These are phyloP conservation scores for Ilyonectria mors-panacis DNA, from an alignment of 2,329 filamentous ascomycete species.

Conservation along the genomic window DNA sequence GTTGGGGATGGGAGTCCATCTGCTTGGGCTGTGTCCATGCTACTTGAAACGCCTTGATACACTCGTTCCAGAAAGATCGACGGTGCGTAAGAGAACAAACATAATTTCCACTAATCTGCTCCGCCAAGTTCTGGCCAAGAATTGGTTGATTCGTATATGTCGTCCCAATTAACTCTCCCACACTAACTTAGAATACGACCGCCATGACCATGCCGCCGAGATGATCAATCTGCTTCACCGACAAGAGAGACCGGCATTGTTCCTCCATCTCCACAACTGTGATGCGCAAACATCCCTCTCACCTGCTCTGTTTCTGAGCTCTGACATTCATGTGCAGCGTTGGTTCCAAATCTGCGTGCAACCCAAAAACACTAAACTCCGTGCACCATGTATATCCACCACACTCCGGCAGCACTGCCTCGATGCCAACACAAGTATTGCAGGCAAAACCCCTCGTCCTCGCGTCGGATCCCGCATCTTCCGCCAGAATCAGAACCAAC, in stretches of 20 bases:
- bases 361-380: conserved; percentile 2
- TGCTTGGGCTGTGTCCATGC: not conserved
- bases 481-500: not conserved
- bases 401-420: conserved; percentile 24
- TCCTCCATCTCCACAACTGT: not conserved
- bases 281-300: conserved; percentile 1
- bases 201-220: not conserved
- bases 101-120: not conserved
- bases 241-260: not conserved
- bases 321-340: not conserved
- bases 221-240: not conserved
- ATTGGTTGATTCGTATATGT: not conserved
- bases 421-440: conserved; percentile 8
- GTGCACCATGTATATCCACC: conserved; percentile 16
- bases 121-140: not conserved
- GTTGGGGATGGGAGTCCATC: not conserved
- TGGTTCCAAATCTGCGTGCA: not conserved
- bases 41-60: not conserved
- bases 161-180: not conserved
- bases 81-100: no score
- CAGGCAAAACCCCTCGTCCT: conserved; percentile 15
- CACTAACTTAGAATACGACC: not conserved
- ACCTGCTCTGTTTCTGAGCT: not conserved
- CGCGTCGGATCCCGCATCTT: conserved; percentile 9
- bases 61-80: not conserved